Base-by-base conservation (phyloP, 2,329 filamentous ascomycete species). In the Podosphaera aphanis region DNA sequence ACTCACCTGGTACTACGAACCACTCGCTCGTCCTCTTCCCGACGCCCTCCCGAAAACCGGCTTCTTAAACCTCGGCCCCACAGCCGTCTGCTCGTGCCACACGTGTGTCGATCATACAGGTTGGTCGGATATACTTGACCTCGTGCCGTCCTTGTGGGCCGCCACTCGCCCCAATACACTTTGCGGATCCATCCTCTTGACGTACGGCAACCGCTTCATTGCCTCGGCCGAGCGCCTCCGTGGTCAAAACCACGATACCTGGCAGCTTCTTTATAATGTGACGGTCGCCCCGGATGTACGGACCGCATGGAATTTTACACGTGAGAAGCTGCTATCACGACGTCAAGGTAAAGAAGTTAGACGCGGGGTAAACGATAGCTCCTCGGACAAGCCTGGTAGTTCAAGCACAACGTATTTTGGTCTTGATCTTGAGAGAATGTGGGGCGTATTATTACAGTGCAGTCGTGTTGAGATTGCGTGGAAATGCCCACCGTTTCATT, bases 151-250 rank as follows among this genome's bases (percentile, higher is more conserved):
- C 41, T 61, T 47, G 53, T 66, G 44, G 61, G 49, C 51, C 15
- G 54, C 57, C 19, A 52, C 56, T 2, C 53, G 57, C n/a, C 52
- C 53, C 0, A 50, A 52, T 31, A 40, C 57, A 5, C 48, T 48
- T 15, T 62, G 61, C 46, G 53, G 57, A 2, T 52, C 53, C 23
- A 57, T 64, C 0, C 54, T 62, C 11, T 49, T 68, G 5, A 64
- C 62, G 2, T 66, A 66, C 49, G 64, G 64, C 39, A 67, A 67
- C 15, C 63, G 67, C 44, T 69, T 70, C 51, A 55, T 67, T 33
- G 64, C 61, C 2, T 66, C 64, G 1, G 63, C 63, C 0, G 56
- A 55, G 4, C 59, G 67, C 1, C 63, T 69, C 5, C 56, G 64
- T 1, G 62, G 55, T 1, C 21, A 53, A 8, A 48, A 51, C 15